Percentiles rank a stretch among this genome's conserved stretches.
phyloP scores from a whole-genome alignment of 257 asterid species.

The Gardenia jasminoides region DNA sequence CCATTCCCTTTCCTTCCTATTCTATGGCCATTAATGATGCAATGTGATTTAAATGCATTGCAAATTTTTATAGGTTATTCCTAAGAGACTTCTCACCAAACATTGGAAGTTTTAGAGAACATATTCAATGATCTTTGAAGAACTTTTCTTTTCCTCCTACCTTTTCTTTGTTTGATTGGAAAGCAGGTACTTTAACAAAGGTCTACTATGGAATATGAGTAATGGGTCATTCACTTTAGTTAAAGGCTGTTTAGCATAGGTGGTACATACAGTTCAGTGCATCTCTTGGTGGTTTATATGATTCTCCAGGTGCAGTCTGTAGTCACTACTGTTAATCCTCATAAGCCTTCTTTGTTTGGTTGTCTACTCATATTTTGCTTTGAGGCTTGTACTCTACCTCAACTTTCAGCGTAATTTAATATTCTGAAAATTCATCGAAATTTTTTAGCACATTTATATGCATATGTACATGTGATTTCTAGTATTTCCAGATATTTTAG shows the following conservation, averaged over 20 bases:
- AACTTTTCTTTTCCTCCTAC: background rate
- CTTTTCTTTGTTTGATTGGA: background rate
- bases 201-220: background rate
- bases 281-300: background rate
- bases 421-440: background rate
- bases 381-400: background rate
- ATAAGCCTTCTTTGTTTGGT: background rate
- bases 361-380: background rate
- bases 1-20: background rate
- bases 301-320: background rate
- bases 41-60: background rate
- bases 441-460: background rate
- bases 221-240: background rate
- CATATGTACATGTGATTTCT: background rate
- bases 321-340: background rate
- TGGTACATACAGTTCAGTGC: background rate
- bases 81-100: background rate
- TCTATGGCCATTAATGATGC: background rate
- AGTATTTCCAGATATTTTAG: background rate
- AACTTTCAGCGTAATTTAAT: background rate
- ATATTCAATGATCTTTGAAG: background rate
- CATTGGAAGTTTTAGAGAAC: background rate
- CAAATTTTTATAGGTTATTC: background rate
- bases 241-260: background rate
- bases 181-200: background rate